These are phyloP conservation scores for Globisporangium spinosum DNA, from an alignment of 352 stramenopile genomes.

Conservation along the genomic window DNA sequence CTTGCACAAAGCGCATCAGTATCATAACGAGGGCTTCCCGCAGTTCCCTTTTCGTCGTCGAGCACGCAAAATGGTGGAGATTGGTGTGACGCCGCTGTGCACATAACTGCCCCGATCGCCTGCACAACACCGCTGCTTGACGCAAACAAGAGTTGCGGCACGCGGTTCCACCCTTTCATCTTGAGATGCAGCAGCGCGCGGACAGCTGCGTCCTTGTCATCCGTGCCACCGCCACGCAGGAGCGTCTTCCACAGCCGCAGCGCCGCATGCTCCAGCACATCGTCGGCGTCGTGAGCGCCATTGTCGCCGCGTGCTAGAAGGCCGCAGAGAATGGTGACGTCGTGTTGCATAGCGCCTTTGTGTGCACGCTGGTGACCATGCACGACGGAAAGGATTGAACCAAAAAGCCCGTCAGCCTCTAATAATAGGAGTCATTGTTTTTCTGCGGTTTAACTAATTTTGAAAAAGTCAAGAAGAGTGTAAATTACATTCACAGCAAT, in stretches of 20 bases:
- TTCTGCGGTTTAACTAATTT: too few species aligned
- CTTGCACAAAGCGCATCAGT: neutral
- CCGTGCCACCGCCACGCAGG: neutral
- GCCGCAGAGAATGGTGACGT: neutral
- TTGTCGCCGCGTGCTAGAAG: neutral
- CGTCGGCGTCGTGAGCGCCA: neutral
- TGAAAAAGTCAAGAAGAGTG: too few species aligned
- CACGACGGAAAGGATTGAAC: too few species aligned
- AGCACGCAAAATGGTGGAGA: too few species aligned
- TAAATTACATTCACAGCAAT: too few species aligned
- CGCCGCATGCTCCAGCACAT: conserved; percentile 7
- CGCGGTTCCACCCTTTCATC: conserved; percentile 4
- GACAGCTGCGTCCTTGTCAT: neutral
- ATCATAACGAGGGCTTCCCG: neutral
- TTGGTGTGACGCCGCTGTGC: neutral
- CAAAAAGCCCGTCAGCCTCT: too few species aligned
- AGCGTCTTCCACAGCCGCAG: conserved; percentile 5
- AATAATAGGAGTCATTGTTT: too few species aligned
- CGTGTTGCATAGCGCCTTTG: neutral
- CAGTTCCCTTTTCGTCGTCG: neutral
- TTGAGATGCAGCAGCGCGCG: conserved; percentile 1
- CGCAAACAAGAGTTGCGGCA: conserved; percentile 7
- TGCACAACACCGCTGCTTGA: neutral
- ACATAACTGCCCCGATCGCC: neutral
- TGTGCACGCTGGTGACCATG: too few species aligned